A percentile compares a stretch with the other conserved stretches of the same genome.
phyloP scores from a whole-genome alignment of 1,284 basidiomycete species.

The Peniophora sp. region DNA sequence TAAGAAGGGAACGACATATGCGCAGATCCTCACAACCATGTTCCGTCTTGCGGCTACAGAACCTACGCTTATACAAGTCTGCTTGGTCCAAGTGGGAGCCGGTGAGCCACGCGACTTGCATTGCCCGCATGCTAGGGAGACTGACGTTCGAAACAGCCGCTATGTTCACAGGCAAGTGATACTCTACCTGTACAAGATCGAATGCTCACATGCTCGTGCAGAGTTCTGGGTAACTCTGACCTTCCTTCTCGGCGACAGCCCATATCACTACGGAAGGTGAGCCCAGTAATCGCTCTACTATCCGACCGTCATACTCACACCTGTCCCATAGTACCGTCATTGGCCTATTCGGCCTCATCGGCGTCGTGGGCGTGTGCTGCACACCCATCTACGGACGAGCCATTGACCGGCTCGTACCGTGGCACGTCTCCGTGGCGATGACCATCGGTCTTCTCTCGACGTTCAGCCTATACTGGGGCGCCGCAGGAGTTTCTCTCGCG shows the following conservation, averaged over 20 bases:
- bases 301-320: not conserved
- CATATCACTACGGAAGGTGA: not conserved
- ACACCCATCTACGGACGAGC: conserved; percentile 42
- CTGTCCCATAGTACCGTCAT: conserved; percentile 30
- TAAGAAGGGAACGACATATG: conserved; percentile 29
- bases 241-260: not conserved
- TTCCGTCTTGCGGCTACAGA: conserved; percentile 37
- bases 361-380: conserved; percentile 35
- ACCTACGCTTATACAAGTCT: conserved; percentile 39
- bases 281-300: not conserved
- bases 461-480: conserved; percentile 35
- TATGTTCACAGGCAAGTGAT: conserved; percentile 29
- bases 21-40: conserved; percentile 37
- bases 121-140: too few relatives aligned
- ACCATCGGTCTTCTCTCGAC: conserved; percentile 24
- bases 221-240: conserved; percentile 31
- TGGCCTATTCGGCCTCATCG: conserved; percentile 50
- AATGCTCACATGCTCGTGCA: too few relatives aligned
- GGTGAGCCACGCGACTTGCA: too few relatives aligned
- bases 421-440: conserved; percentile 37
- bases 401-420: conserved; percentile 43
- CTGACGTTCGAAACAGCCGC: conserved; percentile 28
- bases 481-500: conserved; percentile 34
- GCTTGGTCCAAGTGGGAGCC: conserved; percentile 19
- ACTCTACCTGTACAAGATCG: too few relatives aligned